phyloP scores from a whole-genome alignment of 495 filamentous ascomycete species.

The Stereocaulon alpinum region DNA sequence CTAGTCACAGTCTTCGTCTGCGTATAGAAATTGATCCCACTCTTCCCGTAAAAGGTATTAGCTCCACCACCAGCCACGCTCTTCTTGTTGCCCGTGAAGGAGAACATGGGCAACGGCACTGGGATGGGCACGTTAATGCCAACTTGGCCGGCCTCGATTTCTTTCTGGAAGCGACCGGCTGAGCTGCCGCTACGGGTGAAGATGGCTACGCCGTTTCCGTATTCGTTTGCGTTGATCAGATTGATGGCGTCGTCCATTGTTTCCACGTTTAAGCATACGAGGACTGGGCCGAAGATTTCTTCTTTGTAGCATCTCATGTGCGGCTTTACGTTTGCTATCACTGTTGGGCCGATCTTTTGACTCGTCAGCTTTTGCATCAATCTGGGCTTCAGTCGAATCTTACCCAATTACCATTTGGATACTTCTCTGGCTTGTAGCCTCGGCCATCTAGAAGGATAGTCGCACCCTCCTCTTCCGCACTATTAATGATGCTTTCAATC shows the following conservation, averaged over 20 bases:
- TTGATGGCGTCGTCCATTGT: slow-evolving; percentile 41
- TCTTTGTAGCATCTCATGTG: slow-evolving; percentile 91
- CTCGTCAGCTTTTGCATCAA: not conserved
- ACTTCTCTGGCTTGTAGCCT: slow-evolving; percentile 78
- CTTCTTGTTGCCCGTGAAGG: slow-evolving; percentile 97
- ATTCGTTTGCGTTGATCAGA: slow-evolving; percentile 57
- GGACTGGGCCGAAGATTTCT: slow-evolving; percentile 95
- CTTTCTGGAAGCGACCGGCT: slow-evolving; percentile 53
- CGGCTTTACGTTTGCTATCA: slow-evolving; percentile 86
- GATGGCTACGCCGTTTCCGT: slow-evolving; percentile 61
- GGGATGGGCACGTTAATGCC: slow-evolving; percentile 63
- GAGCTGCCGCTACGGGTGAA: slow-evolving; percentile 56
- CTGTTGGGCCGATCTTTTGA: slow-evolving; percentile 65
- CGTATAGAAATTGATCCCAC: slow-evolving; percentile 88
- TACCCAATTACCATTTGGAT: slow-evolving; percentile 94
- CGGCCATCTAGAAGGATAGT: slow-evolving; percentile 91
- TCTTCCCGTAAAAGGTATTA: slow-evolving; percentile 90
- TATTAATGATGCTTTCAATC: slow-evolving; percentile 81
- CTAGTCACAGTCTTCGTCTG: slow-evolving; percentile 96
- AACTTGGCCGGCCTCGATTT: slow-evolving; percentile 48
- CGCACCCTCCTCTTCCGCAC: slow-evolving; percentile 85
- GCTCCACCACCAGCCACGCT: slow-evolving; percentile 87
- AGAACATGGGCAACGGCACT: slow-evolving; percentile 91
- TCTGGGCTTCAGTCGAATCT: slow-evolving; percentile 20
- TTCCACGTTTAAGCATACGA: slow-evolving; percentile 47